Base-by-base conservation (phyloP, 768 basidiomycete species). In the Auricularia auricula-judae region DNA sequence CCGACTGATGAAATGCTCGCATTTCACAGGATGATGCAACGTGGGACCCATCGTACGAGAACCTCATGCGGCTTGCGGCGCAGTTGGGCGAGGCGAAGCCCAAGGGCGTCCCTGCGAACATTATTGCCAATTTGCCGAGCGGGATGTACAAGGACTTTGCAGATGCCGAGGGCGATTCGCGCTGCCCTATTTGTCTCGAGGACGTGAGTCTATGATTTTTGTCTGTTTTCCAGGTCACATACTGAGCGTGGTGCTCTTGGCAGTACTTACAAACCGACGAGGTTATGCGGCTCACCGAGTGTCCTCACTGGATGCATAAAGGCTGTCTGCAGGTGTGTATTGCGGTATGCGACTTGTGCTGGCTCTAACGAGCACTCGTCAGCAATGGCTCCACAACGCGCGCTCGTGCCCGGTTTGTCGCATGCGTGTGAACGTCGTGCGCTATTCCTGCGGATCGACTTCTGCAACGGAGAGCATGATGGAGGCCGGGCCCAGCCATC, bases 121-220 rank as follows among this genome's bases (percentile, higher is more conserved):
- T 89, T 36, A 75, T 93, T 59, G 73, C 82, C 12, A 76, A 79
- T 0, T 74, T 91, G 62, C 85, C 88, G 21, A 83, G 78, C 16
- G 86, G 79, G 0, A 72, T 77, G 23, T 91, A 85, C 72, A 82
- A 82, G 68, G 88, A 89, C 36, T 91, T 88, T 87, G 80, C 79
- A 56, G 82, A 77, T 4, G 71, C 78, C 1, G 86, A 86, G 44
- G 84, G 85, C 64, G 90, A 92, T 67, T n/a, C 29, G 14, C 80
- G 89, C 56, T 93, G 91, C 73, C 89, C 91, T 1, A 92, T 93
- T 63, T 93, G 91, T 70, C 74, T 92, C 67, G 90, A 92, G 66
- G 90, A 93, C 74, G 90, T 90, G 70, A 63, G 88, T 80, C 1
- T 21, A 16, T 4, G 63, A 66, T 35, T 44, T 14, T 14, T 43